Conservation (phyloP, 768 basidiomycete species). For the Tylopilus plumbeoviolaceoides region DNA sequence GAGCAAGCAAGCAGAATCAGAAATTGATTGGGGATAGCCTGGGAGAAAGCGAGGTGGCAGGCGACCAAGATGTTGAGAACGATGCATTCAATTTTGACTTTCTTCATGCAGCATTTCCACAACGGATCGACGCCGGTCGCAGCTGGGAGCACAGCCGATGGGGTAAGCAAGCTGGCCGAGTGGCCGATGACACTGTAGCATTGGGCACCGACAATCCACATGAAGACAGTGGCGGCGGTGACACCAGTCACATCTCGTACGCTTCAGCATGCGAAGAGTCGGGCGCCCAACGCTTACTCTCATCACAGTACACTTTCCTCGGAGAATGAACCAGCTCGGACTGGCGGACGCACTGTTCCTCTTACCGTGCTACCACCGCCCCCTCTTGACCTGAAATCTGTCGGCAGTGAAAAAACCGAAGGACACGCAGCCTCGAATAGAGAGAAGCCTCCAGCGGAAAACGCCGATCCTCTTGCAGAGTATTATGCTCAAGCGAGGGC, state of each 20-base stretch:
- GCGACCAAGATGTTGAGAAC: conserved; percentile 2
- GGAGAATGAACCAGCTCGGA: conserved; percentile 15
- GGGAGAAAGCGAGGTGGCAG: conserved; percentile 8
- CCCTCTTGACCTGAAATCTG: conserved; percentile 16
- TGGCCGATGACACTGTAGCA: not conserved
- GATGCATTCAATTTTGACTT: conserved; percentile 35
- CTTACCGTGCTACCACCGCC: conserved; percentile 24
- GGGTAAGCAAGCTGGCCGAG: conserved; percentile 1
- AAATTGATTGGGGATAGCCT: not conserved
- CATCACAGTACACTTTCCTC: conserved; percentile 36
- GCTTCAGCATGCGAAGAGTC: conserved; percentile 16
- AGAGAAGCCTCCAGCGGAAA: conserved; percentile 3
- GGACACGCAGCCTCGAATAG: not conserved
- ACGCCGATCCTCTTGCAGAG: conserved; percentile 55
- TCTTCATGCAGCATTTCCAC: conserved; percentile 43
- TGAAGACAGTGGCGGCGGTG: conserved; percentile 27
- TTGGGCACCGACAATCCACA: not conserved
- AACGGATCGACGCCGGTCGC: conserved; percentile 45
- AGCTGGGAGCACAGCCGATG: conserved; percentile 16
- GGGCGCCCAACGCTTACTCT: conserved; percentile 11
- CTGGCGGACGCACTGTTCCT: not conserved
- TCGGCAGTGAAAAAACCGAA: conserved; percentile 1
- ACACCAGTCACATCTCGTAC: conserved; percentile 48
- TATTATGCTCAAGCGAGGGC: conserved; percentile 59
- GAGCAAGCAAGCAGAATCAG: conserved; percentile 14